Base-by-base conservation (phyloP, 192 early-diverging fungal species). In the Podochytrium sp. region DNA sequence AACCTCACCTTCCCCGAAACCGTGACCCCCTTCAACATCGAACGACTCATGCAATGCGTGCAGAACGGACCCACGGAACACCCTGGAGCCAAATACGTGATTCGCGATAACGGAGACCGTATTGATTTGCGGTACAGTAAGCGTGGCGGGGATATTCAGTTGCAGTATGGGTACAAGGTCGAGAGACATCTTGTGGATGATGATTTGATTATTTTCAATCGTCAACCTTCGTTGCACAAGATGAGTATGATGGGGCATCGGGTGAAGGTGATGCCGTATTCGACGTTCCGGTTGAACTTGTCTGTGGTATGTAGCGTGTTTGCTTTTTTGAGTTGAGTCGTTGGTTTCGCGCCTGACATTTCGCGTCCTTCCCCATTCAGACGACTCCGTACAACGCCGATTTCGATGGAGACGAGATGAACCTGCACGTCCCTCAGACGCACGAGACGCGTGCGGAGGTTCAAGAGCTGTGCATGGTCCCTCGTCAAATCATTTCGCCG, bases 361-460 rank as follows among this genome's bases (percentile, higher is more conserved):
- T n/a, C n/a, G n/a, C n/a, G n/a, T n/a, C n/a, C n/a, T n/a, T n/a
- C n/a, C n/a, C 16, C 20, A 0, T 12, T 39, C 51, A 76, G 75
- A 98, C 96, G 5, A 91, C 94, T 49, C 97, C 97, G 25, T 99
- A 99, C 78, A 99, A 99, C 72, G 97, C 96, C 49, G 97, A 99
- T 88, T 99, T 99, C 84, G 97, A 99, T 79, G 97, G 97, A 61
- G 97, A 99, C 77, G 97, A 99, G 81, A 99, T 99, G 97, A 99
- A 99, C 82, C 80, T 99, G 86, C 97, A 99, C 79, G 95, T 97
- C 20, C 97, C 97, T 20, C 96, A 98, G 81, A 96, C 96, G 10
- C 91, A 96, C 52, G 95, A 98, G 84, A 95, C 95, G 12, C 91
- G 93, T 39, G 96, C 97, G 20, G 97, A 99, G 81, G 89, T 99